These are phyloP conservation scores for Sporothrix schenckii DNA, from an alignment of 2,329 filamentous ascomycete genomes.

Conservation along the genomic window DNA sequence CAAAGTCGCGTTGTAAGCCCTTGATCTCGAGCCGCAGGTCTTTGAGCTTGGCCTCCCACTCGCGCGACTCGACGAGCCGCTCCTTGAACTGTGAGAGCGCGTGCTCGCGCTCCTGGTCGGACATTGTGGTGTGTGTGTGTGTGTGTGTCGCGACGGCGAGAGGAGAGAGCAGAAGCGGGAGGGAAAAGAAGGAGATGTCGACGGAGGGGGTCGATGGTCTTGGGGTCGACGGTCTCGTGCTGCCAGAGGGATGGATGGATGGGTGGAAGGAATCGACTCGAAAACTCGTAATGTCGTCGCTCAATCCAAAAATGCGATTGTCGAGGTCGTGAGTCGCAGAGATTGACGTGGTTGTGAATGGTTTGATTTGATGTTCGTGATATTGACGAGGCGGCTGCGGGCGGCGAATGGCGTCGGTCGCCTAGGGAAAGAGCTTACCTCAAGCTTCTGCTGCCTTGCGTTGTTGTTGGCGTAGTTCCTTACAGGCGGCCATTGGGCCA, in stretches of 20 bases:
- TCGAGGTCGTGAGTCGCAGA: not conserved
- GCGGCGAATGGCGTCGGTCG: conserved; percentile 25
- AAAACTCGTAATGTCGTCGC: not conserved
- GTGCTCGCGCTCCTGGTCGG: conserved; percentile 64
- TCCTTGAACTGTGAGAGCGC: conserved; percentile 77
- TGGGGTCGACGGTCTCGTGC: not conserved
- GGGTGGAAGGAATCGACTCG: conserved; percentile 4
- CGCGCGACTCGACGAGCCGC: conserved; percentile 88
- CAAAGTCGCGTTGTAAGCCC: conserved; percentile 89
- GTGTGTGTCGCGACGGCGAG: not conserved
- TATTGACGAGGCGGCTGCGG: not conserved
- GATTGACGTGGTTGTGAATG: not conserved
- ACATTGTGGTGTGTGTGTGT: conserved; percentile 30
- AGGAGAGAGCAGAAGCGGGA: not conserved
- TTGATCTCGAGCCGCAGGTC: conserved; percentile 93
- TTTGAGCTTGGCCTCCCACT: conserved; percentile 99
- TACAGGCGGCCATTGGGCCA: not conserved
- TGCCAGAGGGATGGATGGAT: not conserved
- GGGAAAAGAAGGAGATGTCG: not conserved
- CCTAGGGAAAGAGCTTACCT: conserved; percentile 42
- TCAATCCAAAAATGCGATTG: not conserved
- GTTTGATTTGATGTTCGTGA: not conserved
- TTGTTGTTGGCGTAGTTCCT: not conserved
- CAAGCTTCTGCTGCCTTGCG: conserved; percentile 47
- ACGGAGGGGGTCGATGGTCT: not conserved